phyloP scores from a whole-genome alignment of 345 rosid species.

The Sapria himalayana region DNA sequence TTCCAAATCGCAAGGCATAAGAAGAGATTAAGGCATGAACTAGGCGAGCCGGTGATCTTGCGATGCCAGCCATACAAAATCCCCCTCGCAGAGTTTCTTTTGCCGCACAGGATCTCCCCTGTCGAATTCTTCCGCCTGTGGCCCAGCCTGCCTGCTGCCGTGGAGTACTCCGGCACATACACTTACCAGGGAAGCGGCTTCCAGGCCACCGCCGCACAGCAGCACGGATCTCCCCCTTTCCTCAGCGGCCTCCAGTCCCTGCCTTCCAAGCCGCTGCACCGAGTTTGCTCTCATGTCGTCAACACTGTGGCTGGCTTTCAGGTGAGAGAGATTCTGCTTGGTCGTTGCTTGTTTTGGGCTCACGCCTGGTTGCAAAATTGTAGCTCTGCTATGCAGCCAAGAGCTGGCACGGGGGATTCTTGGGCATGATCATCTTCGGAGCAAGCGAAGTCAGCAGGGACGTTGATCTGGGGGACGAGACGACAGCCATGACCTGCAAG shows the following conservation, averaged over 20 bases:
- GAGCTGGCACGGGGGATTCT: conserved; percentile 89
- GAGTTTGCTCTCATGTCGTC: conserved; percentile 81
- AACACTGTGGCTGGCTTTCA: conserved; percentile 95
- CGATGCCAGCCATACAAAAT: conserved; percentile 95
- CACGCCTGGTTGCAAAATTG: too few species aligned
- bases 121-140: conserved; percentile 95
- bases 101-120: conserved; percentile 86
- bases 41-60: conserved; percentile 90
- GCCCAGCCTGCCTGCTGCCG: conserved; percentile 93
- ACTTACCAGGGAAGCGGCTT: conserved; percentile 91
- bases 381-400: conserved; percentile 96
- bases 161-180: conserved; percentile 74
- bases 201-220: conserved; percentile 97
- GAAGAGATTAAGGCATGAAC: conserved; percentile 65
- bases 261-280: conserved; percentile 84
- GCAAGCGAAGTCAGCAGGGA: conserved; percentile 98
- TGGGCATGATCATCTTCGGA: conserved; percentile 92
- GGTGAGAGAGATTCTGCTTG: conserved; percentile 19
- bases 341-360: neutral
- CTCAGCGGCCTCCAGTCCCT: conserved; percentile 74
- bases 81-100: conserved; percentile 84
- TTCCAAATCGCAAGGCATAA: conserved; percentile 63
- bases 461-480: conserved; percentile 89
- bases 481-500: conserved; percentile 93
- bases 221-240: conserved; percentile 88